A percentile compares a stretch with the other conserved stretches of the same genome.
Evolutionary conservation across 179 eudicot genomes (phyloP).

Genomic region (Nepenthes alata): DNA sequence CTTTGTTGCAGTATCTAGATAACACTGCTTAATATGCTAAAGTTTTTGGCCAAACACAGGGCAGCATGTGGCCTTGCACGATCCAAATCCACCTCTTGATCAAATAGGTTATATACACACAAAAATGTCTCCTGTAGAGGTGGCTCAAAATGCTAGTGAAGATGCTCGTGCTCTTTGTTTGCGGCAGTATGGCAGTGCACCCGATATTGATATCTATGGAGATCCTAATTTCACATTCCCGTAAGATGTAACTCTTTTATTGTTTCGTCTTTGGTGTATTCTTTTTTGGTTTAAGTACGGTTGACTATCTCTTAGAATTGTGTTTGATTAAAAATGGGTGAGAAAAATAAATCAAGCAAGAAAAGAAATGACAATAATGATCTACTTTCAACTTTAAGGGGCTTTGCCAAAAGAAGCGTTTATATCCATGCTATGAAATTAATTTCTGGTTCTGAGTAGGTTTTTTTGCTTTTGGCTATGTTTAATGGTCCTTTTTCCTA

Average conservation of each 20-base stretch:
- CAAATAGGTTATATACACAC: slow-evolving; percentile 78
- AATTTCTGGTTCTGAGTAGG: no score
- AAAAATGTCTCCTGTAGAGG: slow-evolving; percentile 87
- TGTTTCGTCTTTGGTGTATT: neutral
- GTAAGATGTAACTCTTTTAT: slow-evolving; percentile 26
- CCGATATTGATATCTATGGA: slow-evolving; percentile 69
- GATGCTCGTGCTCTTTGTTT: slow-evolving; percentile 86
- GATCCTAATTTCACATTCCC: slow-evolving; percentile 84
- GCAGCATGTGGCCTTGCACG: slow-evolving; percentile 93
- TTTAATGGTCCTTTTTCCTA: slow-evolving; percentile 1
- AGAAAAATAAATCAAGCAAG: no score
- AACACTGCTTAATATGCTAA: slow-evolving; percentile 10
- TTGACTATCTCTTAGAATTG: neutral
- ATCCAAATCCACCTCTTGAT: slow-evolving; percentile 66
- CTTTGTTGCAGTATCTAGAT: neutral
- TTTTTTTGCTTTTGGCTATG: neutral
- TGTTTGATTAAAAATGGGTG: neutral
- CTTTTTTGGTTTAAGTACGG: no score
- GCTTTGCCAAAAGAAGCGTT: no score
- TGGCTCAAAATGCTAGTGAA: slow-evolving; percentile 73
- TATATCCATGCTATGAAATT: no score
- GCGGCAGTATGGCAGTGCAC: slow-evolving; percentile 80
- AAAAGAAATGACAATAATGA: no score
- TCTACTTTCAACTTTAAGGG: no score
- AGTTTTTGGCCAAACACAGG: slow-evolving; percentile 34